Evolutionary conservation across 768 basidiomycete species (phyloP).

Genomic region (Psilocybe tampanensis): DNA sequence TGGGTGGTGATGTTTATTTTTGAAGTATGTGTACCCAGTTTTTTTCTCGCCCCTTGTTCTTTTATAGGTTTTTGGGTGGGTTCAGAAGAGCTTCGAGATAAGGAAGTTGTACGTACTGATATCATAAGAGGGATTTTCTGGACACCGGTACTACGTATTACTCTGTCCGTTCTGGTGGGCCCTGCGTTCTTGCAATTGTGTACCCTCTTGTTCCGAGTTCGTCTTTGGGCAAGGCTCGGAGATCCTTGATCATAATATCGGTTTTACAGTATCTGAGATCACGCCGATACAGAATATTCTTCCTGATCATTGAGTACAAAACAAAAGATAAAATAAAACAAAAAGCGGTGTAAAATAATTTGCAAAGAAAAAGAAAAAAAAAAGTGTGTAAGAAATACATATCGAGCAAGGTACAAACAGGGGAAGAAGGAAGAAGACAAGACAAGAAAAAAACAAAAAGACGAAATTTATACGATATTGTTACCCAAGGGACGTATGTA

Average conservation of each 20-base stretch:
- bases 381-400: conserved; percentile 9
- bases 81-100: background rate
- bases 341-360: conserved; percentile 2
- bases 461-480: conserved; percentile 1
- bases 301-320: conserved; percentile 6
- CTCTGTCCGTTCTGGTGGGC: too few species aligned
- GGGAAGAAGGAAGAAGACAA: too few species aligned
- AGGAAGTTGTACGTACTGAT: background rate
- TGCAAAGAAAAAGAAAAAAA: too few species aligned
- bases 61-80: background rate
- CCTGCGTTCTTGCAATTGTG: too few species aligned
- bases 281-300: background rate
- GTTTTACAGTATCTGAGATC: background rate
- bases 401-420: conserved; percentile 4
- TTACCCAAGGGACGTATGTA: background rate
- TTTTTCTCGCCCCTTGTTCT: background rate
- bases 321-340: background rate
- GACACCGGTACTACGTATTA: background rate
- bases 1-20: too few species aligned
- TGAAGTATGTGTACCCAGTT: too few species aligned
- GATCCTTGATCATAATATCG: too few species aligned
- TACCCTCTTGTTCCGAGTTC: background rate
- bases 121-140: background rate
- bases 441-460: conserved; percentile 7
- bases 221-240: too few species aligned